Conservation (phyloP, 129 eudicot genomes). For the Gnaphalium uliginosum region DNA sequence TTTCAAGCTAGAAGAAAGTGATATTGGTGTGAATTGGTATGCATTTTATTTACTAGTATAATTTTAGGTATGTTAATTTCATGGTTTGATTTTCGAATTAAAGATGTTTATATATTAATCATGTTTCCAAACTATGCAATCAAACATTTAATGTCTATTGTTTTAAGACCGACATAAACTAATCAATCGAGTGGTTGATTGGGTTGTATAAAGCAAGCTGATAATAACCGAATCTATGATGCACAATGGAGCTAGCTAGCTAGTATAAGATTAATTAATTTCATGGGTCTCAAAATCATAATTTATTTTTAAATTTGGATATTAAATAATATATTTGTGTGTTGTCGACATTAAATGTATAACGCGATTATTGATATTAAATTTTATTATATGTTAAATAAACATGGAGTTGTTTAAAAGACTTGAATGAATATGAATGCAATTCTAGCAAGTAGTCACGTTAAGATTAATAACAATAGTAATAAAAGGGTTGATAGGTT, state of each 20-base stretch:
- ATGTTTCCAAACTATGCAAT: constrained; percentile 21
- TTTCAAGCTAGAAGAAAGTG: constrained; percentile 6
- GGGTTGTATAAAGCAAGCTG: not conserved
- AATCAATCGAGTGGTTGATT: constrained; percentile 21
- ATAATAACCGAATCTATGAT: not conserved
- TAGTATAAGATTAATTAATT: too few species aligned
- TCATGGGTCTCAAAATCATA: not conserved
- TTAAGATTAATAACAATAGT: not conserved
- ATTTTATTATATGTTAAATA: not conserved
- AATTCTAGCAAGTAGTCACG: not conserved
- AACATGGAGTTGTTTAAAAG: not conserved
- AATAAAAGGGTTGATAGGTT: not conserved
- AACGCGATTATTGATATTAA: not conserved
- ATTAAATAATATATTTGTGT: not conserved
- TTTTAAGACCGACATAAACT: constrained; percentile 35
- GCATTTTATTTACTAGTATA: not conserved
- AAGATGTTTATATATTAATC: not conserved
- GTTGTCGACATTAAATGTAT: not conserved
- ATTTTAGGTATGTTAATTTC: constrained; percentile 6
- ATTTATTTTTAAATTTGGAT: not conserved
- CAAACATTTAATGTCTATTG: constrained; percentile 28
- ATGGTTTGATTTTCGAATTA: not conserved
- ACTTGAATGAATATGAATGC: constrained; percentile 23
- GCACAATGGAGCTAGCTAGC: too few species aligned
- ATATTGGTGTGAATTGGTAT: constrained; percentile 4